Evolutionary conservation across 176 grass and related monocot genomes (phyloP), one percentile per base, ranked within the genome.

Genomic region (Carex scoparia): DNA sequence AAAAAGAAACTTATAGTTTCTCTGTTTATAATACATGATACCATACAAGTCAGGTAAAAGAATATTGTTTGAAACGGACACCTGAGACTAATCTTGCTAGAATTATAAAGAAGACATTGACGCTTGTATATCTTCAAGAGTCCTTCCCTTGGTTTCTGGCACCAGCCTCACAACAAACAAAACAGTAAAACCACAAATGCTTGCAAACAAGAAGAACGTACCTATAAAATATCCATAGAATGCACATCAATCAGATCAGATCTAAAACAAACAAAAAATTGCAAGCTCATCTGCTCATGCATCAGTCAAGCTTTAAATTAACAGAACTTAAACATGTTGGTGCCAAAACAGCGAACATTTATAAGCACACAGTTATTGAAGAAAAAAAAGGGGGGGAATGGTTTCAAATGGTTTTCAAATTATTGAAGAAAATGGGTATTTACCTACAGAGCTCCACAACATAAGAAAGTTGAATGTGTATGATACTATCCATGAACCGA

Each of bases 91-190:
- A 77, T 51, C 18, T 14, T 4, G 14, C 5, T 71, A 10, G 11
- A 55, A 77, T 78, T 33, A 65, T 18, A 80, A 85, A 13, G 87
- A 85, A 86, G 73, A 87, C 91, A 97, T 91, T 13, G 89, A 97
- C 3, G 88, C 89, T 63, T 97, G 94, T 62, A 97, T 94, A 75
- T 97, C 90, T 90, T 97, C 91, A 8, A 97, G 85, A 16, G 92
- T 94, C 38, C 90, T 88, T 80, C 94, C 92, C 87, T 97, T 97
- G 19, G 94, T 97, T 80, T 97, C 92, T 3, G 94, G 94, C 28
- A 97, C 92, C 18, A 94, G 63, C 48, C 69, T 81, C 11, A 85
- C 88, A 65, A 97, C 94, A 83, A 97, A 97, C 48, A 90, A 10
- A 76, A 97, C 61, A 1, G 90, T 89, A 3, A 97, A 79, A 16